Base-by-base conservation (phyloP, 2,329 filamentous ascomycete species). In the Curvularia sp. region DNA sequence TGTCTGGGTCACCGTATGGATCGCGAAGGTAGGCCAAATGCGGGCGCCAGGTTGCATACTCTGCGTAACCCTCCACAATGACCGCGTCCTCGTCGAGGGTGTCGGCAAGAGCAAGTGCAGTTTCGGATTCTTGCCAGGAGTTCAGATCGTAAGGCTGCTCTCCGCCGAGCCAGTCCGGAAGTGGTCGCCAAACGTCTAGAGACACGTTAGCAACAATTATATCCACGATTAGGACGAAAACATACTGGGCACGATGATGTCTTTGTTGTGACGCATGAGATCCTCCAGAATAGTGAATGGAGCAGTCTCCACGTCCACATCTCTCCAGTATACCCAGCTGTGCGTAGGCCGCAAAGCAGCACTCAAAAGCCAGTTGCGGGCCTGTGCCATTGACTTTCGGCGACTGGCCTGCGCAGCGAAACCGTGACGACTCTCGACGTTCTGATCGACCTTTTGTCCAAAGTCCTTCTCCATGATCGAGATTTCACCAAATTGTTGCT, bases 401-500 rank as follows among this genome's bases (percentile, higher is more conserved):
- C 95, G 86, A 66, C 89, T 91, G 24, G 95, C 95, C 79, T 99
- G 95, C 1, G 95, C 95, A 30, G 94, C 95, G 74, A 99, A 99
- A 24, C 95, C 96, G 78, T 99, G 95, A 66, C 95, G 89, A 75
- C 92, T 97, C 80, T 99, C 95, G 26, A 98, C 93, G 79, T 99
- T 94, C 79, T 99, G 95, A 64, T 96, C 92, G 60, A 99, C 95
- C 76, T 94, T 94, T 77, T 99, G 95, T 3, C 95, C 95, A 81
- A 99, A 99, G 77, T 99, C 94, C 80, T 99, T 99, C 80, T 98
- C 92, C 65, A 99, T 93, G 60, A 99, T 95, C 0, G 92, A 97
- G 58, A 99, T 95, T 80, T 99, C 95, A 60, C 95, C 95, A 74
- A 93, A 99, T 15, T 90, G 88, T 78, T 93, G 89, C 68, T 88